Evolutionary conservation across 768 basidiomycete genomes (phyloP).

Genomic region (Tylopilus felleus): DNA sequence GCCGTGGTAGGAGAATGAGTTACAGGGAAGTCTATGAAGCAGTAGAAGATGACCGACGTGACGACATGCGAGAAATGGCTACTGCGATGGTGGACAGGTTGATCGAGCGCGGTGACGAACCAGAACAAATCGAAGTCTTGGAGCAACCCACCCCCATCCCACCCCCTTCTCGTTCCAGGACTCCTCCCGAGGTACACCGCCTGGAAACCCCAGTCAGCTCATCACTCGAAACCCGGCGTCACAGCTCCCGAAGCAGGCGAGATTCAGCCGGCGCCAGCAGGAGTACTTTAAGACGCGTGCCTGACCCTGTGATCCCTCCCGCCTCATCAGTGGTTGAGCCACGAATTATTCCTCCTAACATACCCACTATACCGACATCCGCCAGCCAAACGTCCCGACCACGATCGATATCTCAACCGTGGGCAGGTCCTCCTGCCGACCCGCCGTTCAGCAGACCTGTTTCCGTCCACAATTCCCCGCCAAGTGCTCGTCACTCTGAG

Average conservation of each 20-base stretch:
- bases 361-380: constrained; percentile 6
- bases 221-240: constrained; percentile 18
- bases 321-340: constrained; percentile 9
- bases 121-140: constrained; percentile 22
- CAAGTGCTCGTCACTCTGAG: constrained; percentile 11
- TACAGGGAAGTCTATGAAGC: constrained; percentile 25
- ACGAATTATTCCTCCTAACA: constrained; percentile 9
- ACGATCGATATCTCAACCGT: constrained; percentile 15
- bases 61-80: constrained; percentile 21
- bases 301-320: constrained; percentile 11
- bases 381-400: constrained; percentile 17
- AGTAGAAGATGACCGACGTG: constrained; percentile 10
- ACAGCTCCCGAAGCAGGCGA: constrained; percentile 18
- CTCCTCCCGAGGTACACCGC: constrained; percentile 27
- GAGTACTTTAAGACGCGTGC: constrained; percentile 11
- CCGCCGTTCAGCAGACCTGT: constrained; percentile 13
- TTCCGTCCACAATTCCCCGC: constrained; percentile 22
- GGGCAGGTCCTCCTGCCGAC: constrained; percentile 13
- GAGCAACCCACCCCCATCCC: constrained; percentile 13
- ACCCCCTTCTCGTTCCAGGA: constrained; percentile 11
- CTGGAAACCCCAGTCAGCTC: constrained; percentile 16
- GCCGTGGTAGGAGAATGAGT: constrained; percentile 32
- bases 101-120: constrained; percentile 22
- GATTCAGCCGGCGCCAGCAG: constrained; percentile 15
- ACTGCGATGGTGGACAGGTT: constrained; percentile 20